Evolutionary conservation across 306 rosid species (phyloP).

Genomic region (Parietaria judaica): DNA sequence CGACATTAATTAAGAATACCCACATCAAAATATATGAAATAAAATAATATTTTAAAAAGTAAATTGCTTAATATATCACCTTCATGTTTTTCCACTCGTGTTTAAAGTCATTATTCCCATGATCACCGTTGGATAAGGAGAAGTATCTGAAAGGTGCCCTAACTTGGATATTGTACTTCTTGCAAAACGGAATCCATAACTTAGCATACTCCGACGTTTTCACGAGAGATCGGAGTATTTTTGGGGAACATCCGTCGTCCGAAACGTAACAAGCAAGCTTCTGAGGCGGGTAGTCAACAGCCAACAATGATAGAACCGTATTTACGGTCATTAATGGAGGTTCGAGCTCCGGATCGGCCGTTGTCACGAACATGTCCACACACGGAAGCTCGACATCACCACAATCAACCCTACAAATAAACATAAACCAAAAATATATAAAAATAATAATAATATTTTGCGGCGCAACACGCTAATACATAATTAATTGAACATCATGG

Average conservation of each 20-base stretch:
- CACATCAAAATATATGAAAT: neutral
- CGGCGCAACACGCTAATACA: too few relatives aligned
- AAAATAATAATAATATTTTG: neutral
- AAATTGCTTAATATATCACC: slow-evolving; percentile 16
- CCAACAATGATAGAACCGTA: slow-evolving; percentile 58
- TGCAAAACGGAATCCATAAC: slow-evolving; percentile 65
- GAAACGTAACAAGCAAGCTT: slow-evolving; percentile 76
- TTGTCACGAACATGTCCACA: slow-evolving; percentile 69
- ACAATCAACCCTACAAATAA: neutral
- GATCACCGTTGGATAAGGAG: neutral
- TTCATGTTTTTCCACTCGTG: slow-evolving; percentile 29
- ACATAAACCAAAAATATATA: neutral
- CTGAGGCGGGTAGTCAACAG: slow-evolving; percentile 61
- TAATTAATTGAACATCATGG: too few relatives aligned
- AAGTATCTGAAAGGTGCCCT: slow-evolving; percentile 69
- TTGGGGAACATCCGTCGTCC: slow-evolving; percentile 61
- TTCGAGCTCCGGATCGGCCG: slow-evolving; percentile 55
- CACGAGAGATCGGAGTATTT: slow-evolving; percentile 35
- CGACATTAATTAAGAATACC: too few relatives aligned
- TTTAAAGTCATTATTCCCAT: slow-evolving; percentile 15
- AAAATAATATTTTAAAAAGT: neutral
- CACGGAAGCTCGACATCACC: slow-evolving; percentile 36
- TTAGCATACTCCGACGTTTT: slow-evolving; percentile 52
- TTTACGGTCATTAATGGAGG: slow-evolving; percentile 62
- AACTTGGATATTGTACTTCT: slow-evolving; percentile 34